Evolutionary conservation across 441 rosid genomes (phyloP), one percentile per base, ranked within the genome.

Genomic region (Lepidium campestre): DNA sequence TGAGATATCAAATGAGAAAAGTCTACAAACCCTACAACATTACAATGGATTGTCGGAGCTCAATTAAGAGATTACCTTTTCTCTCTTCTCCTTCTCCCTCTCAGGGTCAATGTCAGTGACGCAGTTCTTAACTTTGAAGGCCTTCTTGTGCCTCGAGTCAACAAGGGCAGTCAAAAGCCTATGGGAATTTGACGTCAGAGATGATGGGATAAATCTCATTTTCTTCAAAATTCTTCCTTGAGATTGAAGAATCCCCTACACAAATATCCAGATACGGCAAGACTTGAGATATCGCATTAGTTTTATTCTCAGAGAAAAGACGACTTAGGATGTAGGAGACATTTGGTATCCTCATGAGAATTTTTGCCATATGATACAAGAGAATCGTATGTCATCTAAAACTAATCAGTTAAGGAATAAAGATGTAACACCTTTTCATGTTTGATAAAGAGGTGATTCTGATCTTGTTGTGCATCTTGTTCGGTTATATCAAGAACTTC

Each of bases 31-130:
- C 20, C 34, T 23, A 42, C 19, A 66, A 58, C 23, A 31, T 27
- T 42, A 60, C 7, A n/a, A 61, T 53, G 10, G 23, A 61, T 54
- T 14, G 29, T 31, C 13, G 25, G 67, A 57, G 44, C 44, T 48
- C 46, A 56, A 34, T 55, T 35, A 72, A 81, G 25, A 27, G 31
- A 13, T 74, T 77, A 94, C 99, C 99, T 76, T 93, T 76, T 93
- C 99, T 70, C 88, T 87, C 74, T 90, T 91, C 81, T 93, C 96
- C 78, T 89, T 93, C 76, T 89, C 97, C 79, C 88, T 89, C 84
- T 93, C 99, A 57, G 99, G 99, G 77, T 93, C 99, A 75, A 93
- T 89, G 81, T 91, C 97, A 35, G 99, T 93, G 69, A 93, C 53
- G 61, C 97, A 91, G 81, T 94, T 91, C 83, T 91, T 94, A 53